Conservation (phyloP, 306 rosid species). For the peach (Prunus persica) region Prunus_persica_NCBIv2 NC_034009.1:31085001-31085500, state of each 20-base stretch:
- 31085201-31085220: background rate
- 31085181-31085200: background rate
- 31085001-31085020: background rate
- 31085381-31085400: slow-evolving; percentile 14
- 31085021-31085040: background rate
- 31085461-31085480: slow-evolving; percentile 91
- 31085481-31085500: slow-evolving; percentile 94
- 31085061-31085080: background rate
- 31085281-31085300: background rate
- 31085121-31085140: background rate
- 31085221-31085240: background rate
- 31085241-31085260: background rate
- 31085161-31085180: background rate
- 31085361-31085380: background rate
- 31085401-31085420: background rate
- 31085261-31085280: background rate
- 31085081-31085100: too few relatives aligned
- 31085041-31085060: background rate
- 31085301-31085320: background rate
- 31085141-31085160: background rate
- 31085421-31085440: slow-evolving; percentile 1
- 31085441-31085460: slow-evolving; percentile 49
- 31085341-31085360: background rate
- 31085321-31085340: background rate
- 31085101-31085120: too few relatives aligned